Evolutionary conservation across 805 yeast genomes (phyloP).

Genomic region (Hanseniaspora jakobsenii): DNA sequence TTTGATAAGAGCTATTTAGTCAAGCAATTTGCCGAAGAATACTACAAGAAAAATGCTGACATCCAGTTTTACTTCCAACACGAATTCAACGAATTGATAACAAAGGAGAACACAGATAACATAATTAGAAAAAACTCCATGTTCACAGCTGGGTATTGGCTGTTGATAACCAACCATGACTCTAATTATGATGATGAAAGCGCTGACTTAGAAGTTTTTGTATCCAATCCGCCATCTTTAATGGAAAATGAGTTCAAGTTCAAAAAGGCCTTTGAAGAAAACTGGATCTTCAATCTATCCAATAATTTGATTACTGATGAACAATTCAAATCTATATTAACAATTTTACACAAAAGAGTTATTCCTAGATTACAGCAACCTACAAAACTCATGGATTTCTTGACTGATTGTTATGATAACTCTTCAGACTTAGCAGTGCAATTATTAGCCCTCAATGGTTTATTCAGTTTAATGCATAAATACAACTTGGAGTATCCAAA

Average conservation of each 20-base stretch:
- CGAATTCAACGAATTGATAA: slow-evolving; percentile 30
- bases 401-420: slow-evolving; percentile 66
- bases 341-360: slow-evolving; percentile 68
- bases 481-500: slow-evolving; percentile 86
- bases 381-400: slow-evolving; percentile 78
- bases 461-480: slow-evolving; percentile 70
- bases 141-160: slow-evolving; percentile 22
- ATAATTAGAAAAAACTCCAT: slow-evolving; percentile 25
- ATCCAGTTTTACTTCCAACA: slow-evolving; percentile 61
- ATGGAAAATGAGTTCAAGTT: slow-evolving; percentile 36
- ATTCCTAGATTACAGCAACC: slow-evolving; percentile 75
- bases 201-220: slow-evolving; percentile 31
- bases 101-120: slow-evolving; percentile 4
- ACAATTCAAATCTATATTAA: slow-evolving; percentile 59
- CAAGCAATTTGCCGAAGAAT: slow-evolving; percentile 45
- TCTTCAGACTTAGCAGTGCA: slow-evolving; percentile 35
- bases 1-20: slow-evolving; percentile 38
- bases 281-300: slow-evolving; percentile 49
- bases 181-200: slow-evolving; percentile 27
- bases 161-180: slow-evolving; percentile 30
- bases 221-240: slow-evolving; percentile 37
- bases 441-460: slow-evolving; percentile 72
- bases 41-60: slow-evolving; percentile 56
- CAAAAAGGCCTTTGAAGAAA: slow-evolving; percentile 54
- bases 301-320: slow-evolving; percentile 34